Evolutionary conservation across 371 early-diverging fungal species (phyloP).

Genomic region (Thermomucor indicae-seudaticae): DNA sequence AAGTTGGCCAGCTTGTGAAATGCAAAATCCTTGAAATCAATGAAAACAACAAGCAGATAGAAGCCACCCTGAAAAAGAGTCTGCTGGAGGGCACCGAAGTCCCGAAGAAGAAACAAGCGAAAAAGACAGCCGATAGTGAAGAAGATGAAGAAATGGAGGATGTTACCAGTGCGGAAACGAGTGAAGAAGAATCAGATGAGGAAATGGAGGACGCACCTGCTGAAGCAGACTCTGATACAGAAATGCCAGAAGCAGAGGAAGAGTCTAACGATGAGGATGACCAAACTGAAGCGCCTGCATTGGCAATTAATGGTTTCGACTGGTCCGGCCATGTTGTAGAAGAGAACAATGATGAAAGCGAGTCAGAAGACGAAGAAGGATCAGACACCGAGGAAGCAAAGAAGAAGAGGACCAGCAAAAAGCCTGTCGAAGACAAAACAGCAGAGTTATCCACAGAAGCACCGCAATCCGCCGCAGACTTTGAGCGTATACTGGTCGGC

Average conservation of each 20-base stretch:
- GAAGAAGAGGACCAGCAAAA: constrained; percentile 46
- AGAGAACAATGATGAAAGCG: constrained; percentile 17
- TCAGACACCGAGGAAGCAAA: constrained; percentile 42
- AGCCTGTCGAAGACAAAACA: constrained; percentile 48
- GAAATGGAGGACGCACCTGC: constrained; percentile 31
- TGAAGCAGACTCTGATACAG: constrained; percentile 32
- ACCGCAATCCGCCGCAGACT: constrained; percentile 67
- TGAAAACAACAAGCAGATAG: constrained; percentile 50
- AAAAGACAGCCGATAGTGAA: constrained; percentile 30
- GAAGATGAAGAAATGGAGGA: constrained; percentile 40
- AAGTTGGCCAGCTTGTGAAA: constrained; percentile 72
- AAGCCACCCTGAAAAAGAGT: constrained; percentile 58
- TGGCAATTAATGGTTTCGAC: constrained; percentile 48
- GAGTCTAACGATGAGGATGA: constrained; percentile 50
- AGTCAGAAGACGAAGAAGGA: constrained; percentile 32
- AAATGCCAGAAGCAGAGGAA: constrained; percentile 24
- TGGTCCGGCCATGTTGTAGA: constrained; percentile 55
- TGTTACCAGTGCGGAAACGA: constrained; percentile 22
- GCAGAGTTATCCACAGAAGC: constrained; percentile 52
- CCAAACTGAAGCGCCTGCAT: constrained; percentile 25
- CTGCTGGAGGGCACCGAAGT: constrained; percentile 19
- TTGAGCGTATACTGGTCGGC: constrained; percentile 86
- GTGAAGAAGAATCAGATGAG: constrained; percentile 22
- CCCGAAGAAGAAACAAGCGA: constrained; percentile 19
- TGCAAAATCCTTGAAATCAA: constrained; percentile 70